A percentile compares a stretch with the other conserved stretches of the same genome.
Conservation (phyloP, 2,329 filamentous ascomycete species). For the Clonostachys byssicola region DNA sequence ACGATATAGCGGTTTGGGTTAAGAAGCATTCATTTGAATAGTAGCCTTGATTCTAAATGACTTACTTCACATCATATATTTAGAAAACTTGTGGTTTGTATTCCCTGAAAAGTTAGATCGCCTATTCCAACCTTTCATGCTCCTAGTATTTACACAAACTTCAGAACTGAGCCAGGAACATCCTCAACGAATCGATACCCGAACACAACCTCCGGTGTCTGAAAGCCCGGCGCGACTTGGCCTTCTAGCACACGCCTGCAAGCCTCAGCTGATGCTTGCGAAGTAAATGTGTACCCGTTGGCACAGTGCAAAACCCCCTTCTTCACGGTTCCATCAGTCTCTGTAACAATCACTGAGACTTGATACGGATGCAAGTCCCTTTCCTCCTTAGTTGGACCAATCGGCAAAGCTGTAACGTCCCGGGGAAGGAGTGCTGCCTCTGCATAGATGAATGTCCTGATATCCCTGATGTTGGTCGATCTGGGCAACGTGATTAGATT, state of each 20-base stretch:
- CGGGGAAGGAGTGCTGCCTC: conserved; percentile 3
- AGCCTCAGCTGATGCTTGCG: conserved; percentile 8
- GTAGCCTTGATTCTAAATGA: no score
- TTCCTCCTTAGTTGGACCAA: conserved; percentile 9
- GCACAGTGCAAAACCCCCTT: conserved; percentile 9
- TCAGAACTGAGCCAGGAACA: conserved; percentile 1
- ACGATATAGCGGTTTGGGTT: no score
- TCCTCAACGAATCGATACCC: conserved; percentile 7
- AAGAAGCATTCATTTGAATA: no score
- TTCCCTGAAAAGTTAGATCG: no score
- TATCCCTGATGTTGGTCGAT: conserved; percentile 6
- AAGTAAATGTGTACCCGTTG: conserved; percentile 13
- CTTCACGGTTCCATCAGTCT: conserved; percentile 1
- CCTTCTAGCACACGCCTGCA: conserved; percentile 7
- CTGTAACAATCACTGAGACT: conserved; percentile 7
- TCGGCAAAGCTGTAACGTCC: conserved; percentile 4
- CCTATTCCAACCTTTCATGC: no score
- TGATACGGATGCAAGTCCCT: conserved; percentile 9
- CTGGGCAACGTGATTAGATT: conserved; percentile 13
- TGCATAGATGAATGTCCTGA: conserved; percentile 8
- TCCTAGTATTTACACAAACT: neutral
- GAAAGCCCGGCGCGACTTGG: conserved; percentile 7
- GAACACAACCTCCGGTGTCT: conserved; percentile 10
- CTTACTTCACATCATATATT: no score
- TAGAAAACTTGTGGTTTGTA: no score